Evolutionary conservation across 768 basidiomycete genomes (phyloP).

Genomic region (Amanita exitialis): DNA sequence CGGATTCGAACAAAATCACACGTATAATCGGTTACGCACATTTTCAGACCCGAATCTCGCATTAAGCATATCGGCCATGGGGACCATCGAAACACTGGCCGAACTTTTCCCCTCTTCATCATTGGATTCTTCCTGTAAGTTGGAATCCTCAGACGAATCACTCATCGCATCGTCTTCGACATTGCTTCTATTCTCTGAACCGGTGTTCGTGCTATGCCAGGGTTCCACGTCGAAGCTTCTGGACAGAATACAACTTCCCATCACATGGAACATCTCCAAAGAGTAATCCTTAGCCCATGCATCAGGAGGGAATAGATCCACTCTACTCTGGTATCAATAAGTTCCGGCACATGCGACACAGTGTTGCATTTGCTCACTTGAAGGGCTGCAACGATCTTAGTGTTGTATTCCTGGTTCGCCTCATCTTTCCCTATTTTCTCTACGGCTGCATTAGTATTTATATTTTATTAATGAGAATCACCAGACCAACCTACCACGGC

Average conservation of each 20-base stretch:
- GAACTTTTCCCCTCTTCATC: conserved; percentile 33
- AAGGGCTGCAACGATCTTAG: conserved; percentile 62
- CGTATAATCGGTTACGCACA: conserved; percentile 30
- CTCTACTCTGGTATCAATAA: conserved; percentile 39
- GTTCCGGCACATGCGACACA: not conserved
- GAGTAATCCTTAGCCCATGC: conserved; percentile 44
- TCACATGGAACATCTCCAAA: conserved; percentile 70
- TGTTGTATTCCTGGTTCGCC: conserved; percentile 63
- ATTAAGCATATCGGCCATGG: conserved; percentile 94
- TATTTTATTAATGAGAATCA: conserved; percentile 2
- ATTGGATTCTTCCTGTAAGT: conserved; percentile 22
- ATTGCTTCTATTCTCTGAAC: conserved; percentile 11
- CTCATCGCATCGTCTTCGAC: conserved; percentile 9
- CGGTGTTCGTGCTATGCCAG: conserved; percentile 25
- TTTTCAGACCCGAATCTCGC: conserved; percentile 81
- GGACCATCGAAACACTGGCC: conserved; percentile 80
- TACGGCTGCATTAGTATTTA: conserved; percentile 17
- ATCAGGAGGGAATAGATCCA: conserved; percentile 58
- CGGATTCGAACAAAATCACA: not conserved
- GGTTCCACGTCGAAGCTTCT: conserved; percentile 81
- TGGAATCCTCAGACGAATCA: conserved; percentile 15
- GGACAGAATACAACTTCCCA: conserved; percentile 88
- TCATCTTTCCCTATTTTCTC: conserved; percentile 83
- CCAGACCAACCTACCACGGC: conserved; percentile 67
- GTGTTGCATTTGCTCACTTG: conserved; percentile 28